Conservation (phyloP, 2,329 filamentous ascomycete species). For the Diaporthe helianthi region DNA sequence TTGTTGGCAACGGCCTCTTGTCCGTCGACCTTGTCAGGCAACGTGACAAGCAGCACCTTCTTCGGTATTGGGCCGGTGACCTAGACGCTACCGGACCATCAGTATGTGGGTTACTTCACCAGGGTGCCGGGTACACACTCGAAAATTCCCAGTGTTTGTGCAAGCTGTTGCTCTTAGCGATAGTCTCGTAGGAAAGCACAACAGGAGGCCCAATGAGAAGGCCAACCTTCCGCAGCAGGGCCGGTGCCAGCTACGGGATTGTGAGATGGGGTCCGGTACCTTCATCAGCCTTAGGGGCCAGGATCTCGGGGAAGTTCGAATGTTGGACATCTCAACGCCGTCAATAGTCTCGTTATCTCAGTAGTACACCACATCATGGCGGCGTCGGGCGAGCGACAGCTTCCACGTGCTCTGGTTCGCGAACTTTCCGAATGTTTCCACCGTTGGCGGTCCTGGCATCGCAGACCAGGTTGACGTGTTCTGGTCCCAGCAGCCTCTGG, state of each 20-base stretch:
- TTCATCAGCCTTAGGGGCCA: constrained; percentile 64
- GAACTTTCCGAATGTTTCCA: constrained; percentile 87
- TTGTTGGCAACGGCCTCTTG: constrained; percentile 76
- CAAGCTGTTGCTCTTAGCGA: constrained; percentile 91
- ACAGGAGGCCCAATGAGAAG: constrained; percentile 83
- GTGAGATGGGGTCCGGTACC: constrained; percentile 70
- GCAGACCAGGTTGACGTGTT: constrained; percentile 80
- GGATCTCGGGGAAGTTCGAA: constrained; percentile 71
- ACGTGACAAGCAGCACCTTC: constrained; percentile 70
- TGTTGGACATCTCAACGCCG: constrained; percentile 85
- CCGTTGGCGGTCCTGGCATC: constrained; percentile 71
- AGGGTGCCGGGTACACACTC: constrained; percentile 56
- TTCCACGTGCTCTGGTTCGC: constrained; percentile 80
- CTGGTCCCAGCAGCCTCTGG: constrained; percentile 74
- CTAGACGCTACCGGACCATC: constrained; percentile 67
- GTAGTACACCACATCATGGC: constrained; percentile 86
- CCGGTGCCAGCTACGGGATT: constrained; percentile 68
- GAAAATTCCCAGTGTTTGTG: constrained; percentile 98
- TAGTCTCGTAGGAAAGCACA: constrained; percentile 81
- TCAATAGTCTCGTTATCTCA: constrained; percentile 96
- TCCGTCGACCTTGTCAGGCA: constrained; percentile 73
- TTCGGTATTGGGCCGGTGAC: constrained; percentile 89
- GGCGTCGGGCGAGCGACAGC: constrained; percentile 69
- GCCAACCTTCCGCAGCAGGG: constrained; percentile 74
- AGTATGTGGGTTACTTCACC: background rate